Conservation (phyloP, 1,284 basidiomycete genomes). For the Rhodotorula mucilaginosa region DNA sequence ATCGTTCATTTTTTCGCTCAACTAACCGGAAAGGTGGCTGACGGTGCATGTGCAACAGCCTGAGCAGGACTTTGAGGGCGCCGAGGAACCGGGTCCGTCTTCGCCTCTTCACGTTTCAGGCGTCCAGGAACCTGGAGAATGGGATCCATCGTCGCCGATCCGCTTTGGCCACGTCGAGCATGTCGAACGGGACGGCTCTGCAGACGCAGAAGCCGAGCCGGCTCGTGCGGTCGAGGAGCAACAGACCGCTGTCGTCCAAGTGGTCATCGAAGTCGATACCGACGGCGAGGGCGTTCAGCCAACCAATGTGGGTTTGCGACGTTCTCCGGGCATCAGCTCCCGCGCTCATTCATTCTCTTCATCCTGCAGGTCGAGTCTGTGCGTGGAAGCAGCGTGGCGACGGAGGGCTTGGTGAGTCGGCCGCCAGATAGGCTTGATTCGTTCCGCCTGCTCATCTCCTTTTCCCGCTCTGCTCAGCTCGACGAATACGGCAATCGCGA, state of each 20-base stretch:
- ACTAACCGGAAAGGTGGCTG: background rate
- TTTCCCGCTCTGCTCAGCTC: background rate
- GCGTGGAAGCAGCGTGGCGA: background rate
- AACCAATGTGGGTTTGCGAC: background rate
- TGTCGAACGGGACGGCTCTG: background rate
- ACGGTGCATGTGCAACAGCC: no score
- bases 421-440: background rate
- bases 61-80: no score
- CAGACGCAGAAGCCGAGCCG: background rate
- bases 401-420: background rate
- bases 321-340: background rate
- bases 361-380: background rate
- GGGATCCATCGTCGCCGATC: slow-evolving; percentile 12
- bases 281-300: background rate
- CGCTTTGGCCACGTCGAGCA: slow-evolving; percentile 7
- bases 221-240: background rate
- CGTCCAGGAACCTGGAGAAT: slow-evolving; percentile 20
- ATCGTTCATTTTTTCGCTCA: no score
- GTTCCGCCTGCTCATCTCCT: background rate
- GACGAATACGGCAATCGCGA: background rate
- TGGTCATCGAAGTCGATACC: background rate
- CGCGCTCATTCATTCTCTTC: background rate
- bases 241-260: background rate
- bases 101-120: background rate
- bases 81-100: no score